These are phyloP conservation scores for Aspergillus bombycis DNA, from an alignment of 2,329 filamentous ascomycete species.

Conservation along the genomic window DNA sequence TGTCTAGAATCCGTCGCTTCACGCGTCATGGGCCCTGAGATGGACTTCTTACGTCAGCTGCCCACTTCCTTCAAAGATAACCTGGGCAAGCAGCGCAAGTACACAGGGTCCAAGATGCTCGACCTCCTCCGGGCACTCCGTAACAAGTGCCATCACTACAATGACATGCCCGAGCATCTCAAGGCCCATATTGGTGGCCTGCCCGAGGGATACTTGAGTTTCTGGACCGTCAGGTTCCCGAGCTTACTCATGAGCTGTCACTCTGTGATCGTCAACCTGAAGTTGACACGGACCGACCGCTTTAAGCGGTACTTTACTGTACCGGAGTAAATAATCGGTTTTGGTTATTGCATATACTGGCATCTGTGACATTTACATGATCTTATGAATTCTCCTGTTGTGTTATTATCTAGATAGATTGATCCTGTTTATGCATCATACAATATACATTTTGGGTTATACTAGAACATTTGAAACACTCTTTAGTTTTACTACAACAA, in stretches of 20 bases:
- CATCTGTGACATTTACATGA: not conserved
- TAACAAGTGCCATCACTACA: constrained; percentile 98
- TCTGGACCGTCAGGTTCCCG: constrained; percentile 82
- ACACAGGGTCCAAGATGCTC: constrained; percentile 79
- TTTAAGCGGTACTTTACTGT: constrained; percentile 47
- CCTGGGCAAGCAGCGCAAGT: constrained; percentile 92
- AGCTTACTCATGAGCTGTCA: constrained; percentile 78
- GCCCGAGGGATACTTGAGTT: constrained; percentile 78
- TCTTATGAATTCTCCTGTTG: not conserved
- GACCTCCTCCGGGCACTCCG: constrained; percentile 86
- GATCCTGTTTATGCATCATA: not conserved
- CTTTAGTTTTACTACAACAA: not conserved
- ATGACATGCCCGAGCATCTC: constrained; percentile 85
- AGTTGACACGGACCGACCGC: constrained; percentile 52
- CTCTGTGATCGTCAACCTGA: constrained; percentile 69
- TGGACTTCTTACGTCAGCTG: constrained; percentile 77
- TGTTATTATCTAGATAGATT: not conserved
- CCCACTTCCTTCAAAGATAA: constrained; percentile 84
- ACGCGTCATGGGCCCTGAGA: constrained; percentile 54
- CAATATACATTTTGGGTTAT: not conserved
- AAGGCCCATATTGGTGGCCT: constrained; percentile 73
- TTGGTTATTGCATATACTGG: not conserved
- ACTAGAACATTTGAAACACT: not conserved
- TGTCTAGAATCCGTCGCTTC: constrained; percentile 57
- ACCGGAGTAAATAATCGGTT: constrained; percentile 1